Evolutionary conservation across 2,329 filamentous ascomycete species (phyloP).

Genomic region (Monosporascus ibericus): DNA sequence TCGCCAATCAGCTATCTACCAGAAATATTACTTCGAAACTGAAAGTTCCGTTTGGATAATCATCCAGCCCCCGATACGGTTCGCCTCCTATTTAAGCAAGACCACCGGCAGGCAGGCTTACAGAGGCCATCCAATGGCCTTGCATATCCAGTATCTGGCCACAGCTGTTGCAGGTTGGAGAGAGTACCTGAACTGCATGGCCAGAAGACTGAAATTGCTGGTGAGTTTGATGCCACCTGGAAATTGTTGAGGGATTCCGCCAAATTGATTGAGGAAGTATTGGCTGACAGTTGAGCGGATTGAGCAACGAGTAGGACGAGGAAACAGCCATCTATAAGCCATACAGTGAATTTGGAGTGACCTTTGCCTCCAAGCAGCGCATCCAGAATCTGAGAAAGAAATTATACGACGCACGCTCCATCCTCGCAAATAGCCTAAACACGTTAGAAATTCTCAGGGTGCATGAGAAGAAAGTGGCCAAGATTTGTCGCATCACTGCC

Average conservation of each 20-base stretch:
- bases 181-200: constrained; percentile 7
- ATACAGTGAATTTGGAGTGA: constrained; percentile 1
- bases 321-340: constrained; percentile 4
- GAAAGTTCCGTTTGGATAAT: constrained; percentile 3
- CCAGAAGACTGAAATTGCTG: background rate
- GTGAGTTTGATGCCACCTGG: background rate
- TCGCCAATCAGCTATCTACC: constrained; percentile 8
- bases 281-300: no score
- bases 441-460: background rate
- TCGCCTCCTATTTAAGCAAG: background rate
- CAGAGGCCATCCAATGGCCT: constrained; percentile 3
- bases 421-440: constrained; percentile 1
- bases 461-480: background rate
- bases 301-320: background rate
- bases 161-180: constrained; percentile 5
- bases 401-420: constrained; percentile 1
- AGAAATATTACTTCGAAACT: background rate
- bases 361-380: constrained; percentile 4
- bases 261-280: background rate
- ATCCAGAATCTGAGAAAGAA: constrained; percentile 3
- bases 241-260: background rate
- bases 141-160: constrained; percentile 5
- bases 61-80: constrained; percentile 6
- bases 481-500: no score
- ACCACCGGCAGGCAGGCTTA: background rate